A percentile compares a stretch with the other conserved stretches of the same genome.
Conservation (phyloP, 108 stramenopile species). For the Discostella pseudostelligera region DNA sequence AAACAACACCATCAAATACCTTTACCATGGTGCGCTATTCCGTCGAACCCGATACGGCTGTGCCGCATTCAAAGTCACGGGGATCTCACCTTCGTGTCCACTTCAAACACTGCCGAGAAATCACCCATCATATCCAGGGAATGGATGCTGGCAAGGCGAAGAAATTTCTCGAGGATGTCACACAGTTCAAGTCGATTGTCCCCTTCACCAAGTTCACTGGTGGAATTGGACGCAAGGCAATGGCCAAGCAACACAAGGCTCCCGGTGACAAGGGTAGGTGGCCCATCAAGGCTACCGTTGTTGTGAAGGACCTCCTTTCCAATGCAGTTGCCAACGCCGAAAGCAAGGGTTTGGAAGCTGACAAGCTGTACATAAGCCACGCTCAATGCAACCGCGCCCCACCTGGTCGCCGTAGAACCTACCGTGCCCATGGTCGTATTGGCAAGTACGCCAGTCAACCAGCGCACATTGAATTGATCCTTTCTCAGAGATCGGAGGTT, state of each 20-base stretch:
- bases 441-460: slow-evolving; percentile 98
- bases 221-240: slow-evolving; percentile 96
- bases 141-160: slow-evolving; percentile 89
- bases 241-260: slow-evolving; percentile 88
- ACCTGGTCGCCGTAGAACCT: slow-evolving; percentile 96
- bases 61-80: slow-evolving; percentile 87
- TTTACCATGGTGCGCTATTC: slow-evolving; percentile 78
- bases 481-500: slow-evolving; percentile 78
- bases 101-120: slow-evolving; percentile 99
- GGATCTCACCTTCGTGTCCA: slow-evolving; percentile 97
- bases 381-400: slow-evolving; percentile 97
- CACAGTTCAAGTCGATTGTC: slow-evolving; percentile 92
- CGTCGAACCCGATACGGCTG: slow-evolving; percentile 79
- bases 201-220: slow-evolving; percentile 97
- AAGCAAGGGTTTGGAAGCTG: slow-evolving; percentile 91
- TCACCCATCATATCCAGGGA: slow-evolving; percentile 93
- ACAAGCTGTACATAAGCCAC: slow-evolving; percentile 88
- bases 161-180: slow-evolving; percentile 91
- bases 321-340: slow-evolving; percentile 98
- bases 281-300: slow-evolving; percentile 97
- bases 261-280: slow-evolving; percentile 96
- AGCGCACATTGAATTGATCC: slow-evolving; percentile 97
- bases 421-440: slow-evolving; percentile 99
- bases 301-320: slow-evolving; percentile 90
- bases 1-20: slow-evolving; percentile 5